These are phyloP conservation scores for Candida frijolesensis DNA, from an alignment of 1,139 yeast species.

Conservation along the genomic window DNA sequence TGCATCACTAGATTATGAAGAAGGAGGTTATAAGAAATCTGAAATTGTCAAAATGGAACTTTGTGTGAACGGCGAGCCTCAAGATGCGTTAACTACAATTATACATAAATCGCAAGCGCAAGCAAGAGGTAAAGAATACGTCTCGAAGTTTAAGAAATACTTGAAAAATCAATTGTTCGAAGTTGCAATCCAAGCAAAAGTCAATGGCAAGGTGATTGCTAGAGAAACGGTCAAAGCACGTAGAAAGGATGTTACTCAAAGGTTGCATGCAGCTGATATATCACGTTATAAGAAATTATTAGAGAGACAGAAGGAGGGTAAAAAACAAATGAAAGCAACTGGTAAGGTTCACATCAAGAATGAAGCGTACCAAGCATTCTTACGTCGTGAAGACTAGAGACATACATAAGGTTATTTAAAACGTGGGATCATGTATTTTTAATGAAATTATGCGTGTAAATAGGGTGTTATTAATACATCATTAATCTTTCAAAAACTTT, in stretches of 20 bases:
- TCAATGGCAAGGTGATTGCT: conserved; percentile 81
- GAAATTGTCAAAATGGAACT: conserved; percentile 87
- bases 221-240: conserved; percentile 93
- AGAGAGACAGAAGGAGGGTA: conserved; percentile 91
- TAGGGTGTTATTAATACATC: neutral
- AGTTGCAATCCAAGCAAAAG: conserved; percentile 89
- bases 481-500: conserved; percentile 54
- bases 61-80: conserved; percentile 84
- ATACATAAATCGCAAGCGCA: conserved; percentile 82
- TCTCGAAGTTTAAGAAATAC: conserved; percentile 75
- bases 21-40: conserved; percentile 79
- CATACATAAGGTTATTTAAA: conserved; percentile 1
- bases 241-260: conserved; percentile 90
- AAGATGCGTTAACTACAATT: conserved; percentile 91
- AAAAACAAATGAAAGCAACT: conserved; percentile 75
- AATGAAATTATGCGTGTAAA: neutral
- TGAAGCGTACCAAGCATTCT: conserved; percentile 80
- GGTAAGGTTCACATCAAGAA: conserved; percentile 80
- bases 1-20: conserved; percentile 94
- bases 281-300: conserved; percentile 86
- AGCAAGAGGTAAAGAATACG: conserved; percentile 77
- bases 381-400: conserved; percentile 34
- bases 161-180: conserved; percentile 84
- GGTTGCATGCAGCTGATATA: conserved; percentile 90
- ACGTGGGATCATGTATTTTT: neutral